These are phyloP conservation scores for Chaetoceros tenuissimus DNA, from an alignment of 108 stramenopile species.

Conservation along the genomic window DNA sequence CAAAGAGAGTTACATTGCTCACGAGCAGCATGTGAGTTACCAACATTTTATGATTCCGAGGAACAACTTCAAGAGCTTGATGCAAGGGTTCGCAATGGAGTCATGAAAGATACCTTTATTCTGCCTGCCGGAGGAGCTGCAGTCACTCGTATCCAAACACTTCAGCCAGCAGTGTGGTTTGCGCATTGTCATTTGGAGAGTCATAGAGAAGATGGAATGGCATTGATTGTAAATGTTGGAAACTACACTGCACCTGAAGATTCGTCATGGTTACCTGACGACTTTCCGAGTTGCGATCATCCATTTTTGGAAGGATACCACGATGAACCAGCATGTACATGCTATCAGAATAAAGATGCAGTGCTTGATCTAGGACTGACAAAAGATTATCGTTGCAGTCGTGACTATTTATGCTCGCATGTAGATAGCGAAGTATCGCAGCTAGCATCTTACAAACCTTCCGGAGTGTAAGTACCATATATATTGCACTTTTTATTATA, in stretches of 20 bases:
- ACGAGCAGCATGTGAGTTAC: conserved; percentile 3
- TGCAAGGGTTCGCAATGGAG: no score
- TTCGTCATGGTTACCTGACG: conserved; percentile 10
- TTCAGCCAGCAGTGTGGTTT: conserved; percentile 14
- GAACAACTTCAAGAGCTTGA: conserved; percentile 9
- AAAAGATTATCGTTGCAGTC: conserved; percentile 10
- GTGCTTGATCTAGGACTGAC: conserved; percentile 3
- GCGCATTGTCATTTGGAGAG: conserved; percentile 13
- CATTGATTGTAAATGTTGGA: conserved; percentile 16
- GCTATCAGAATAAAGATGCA: conserved; percentile 13
- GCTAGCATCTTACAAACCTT: no score
- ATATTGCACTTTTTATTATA: not conserved
- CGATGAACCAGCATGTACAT: conserved; percentile 14
- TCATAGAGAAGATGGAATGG: conserved; percentile 13
- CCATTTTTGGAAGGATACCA: no score
- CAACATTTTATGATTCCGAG: conserved; percentile 1
- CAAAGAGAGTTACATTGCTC: conserved; percentile 5
- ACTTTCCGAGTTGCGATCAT: conserved; percentile 13
- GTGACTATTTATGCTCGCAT: conserved; percentile 7
- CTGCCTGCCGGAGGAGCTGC: conserved; percentile 22
- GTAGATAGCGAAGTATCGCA: no score
- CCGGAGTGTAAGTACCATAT: not conserved
- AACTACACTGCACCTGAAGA: conserved; percentile 7
- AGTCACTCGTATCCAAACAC: conserved; percentile 8
- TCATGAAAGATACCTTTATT: conserved; percentile 17